Base-by-base conservation (phyloP, 2,329 filamentous ascomycete species). In the Capronia americana region DNA sequence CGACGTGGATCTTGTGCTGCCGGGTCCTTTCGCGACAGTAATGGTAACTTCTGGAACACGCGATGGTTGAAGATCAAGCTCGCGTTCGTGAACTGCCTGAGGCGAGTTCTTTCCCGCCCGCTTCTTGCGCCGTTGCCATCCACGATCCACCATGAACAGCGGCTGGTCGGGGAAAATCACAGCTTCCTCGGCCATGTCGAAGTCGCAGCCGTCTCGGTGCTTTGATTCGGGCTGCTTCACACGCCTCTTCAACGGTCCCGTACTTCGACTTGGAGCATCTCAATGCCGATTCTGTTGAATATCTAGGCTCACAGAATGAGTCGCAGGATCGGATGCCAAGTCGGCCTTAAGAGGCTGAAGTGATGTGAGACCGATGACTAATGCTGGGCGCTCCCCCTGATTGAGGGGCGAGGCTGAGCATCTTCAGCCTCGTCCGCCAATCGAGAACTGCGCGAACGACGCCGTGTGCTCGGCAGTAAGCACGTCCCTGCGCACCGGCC, bases 111-210 rank as follows among this genome's bases (percentile, higher is more conserved):
- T 66, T 23, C 26, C 34, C 10, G 24, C 46, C 56, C 53, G 62
- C 46, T 64, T 67, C 23, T 61, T 67, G 50, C 60, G 61, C 12
- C 67, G 61, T 28, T 70, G 63, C 69, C 67, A 69, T 8, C 68
- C 61, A 55, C 69, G 57, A 53, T 71, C 69, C 20, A 71, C 65
- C 65, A 71, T 69, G 48, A 71, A 68, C 4, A 71, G 44, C 28
- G 69, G 63, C 30, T 68, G 51, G 12, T 61, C 51, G 2, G 68
- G 68, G 20, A 66, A 68, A 17, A 70, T 63, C 20, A 70, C 59
- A 14, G 57, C 63, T 65, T 69, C 67, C 41, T 66, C 68, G 6
- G 60, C 59, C 68, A 70, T 70, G 24, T 11, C 30, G 46, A 23
- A 12, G 20, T n/a, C 12, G 23, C 55, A 46, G 46, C 20, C n/a